Evolutionary conservation across 306 rosid genomes (phyloP), one percentile per base, ranked within the genome.

Genomic region (Vicia villosa): DNA sequence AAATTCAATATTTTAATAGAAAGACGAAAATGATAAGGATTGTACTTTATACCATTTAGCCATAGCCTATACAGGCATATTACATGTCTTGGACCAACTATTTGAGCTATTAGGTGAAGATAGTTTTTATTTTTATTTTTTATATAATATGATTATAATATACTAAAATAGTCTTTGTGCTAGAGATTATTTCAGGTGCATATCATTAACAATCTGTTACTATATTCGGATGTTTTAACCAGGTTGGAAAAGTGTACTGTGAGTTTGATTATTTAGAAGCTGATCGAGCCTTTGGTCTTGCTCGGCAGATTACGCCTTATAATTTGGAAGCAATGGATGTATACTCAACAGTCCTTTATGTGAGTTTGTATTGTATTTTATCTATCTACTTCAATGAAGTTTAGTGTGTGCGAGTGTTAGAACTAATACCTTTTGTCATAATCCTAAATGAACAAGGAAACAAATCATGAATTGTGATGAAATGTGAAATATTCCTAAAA

Each of bases 271-370:
- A 89, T 77, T 76, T 89, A 79, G 96, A 95, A 86, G 99, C 99
- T 63, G 97, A 86, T 63, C 84, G 80, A 59, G 95, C 87, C 69
- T 91, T 95, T 80, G 76, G 91, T 83, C 96, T 86, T 83, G 91
- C 97, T 63, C 92, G 84, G 36, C 88, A 79, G 65, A 86, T 78
- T 54, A 84, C 85, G 15, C 97, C 99, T 49, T 88, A 89, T 81
- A 86, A 89, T 82, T 82, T 95, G 74, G 97, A 95, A 82, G 99
- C 97, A 77, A 95, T 91, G 99, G 97, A 95, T 83, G 62, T 87
- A 56, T 91, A 91, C 79, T 95, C 99, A 28, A 95, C 99, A 59
- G 99, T 95, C 68, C 97, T 95, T 79, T 95, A 89, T 77, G 99
- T 95, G 84, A 87, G 99, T 89, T 52, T 60, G 46, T 40, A 49